Base-by-base conservation (phyloP, 371 early-diverging fungal genomes). In the Vairimorpha ceranae region DNA sequence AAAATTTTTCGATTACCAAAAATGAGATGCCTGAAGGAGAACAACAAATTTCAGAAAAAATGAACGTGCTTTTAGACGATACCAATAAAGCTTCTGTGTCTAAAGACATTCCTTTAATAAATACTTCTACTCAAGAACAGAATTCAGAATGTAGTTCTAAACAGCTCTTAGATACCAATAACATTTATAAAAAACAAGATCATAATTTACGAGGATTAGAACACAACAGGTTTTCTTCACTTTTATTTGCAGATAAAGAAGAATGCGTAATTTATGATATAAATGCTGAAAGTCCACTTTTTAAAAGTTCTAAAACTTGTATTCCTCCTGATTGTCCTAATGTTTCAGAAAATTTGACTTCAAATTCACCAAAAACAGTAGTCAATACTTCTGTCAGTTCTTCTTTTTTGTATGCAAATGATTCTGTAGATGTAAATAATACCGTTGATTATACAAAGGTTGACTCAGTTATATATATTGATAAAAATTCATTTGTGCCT, bases 381-480 rank as follows among this genome's bases (percentile, higher is more conserved):
- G 35, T 35, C 30, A 60, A 56, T 25, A 35, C 32, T 32, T 6
- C 32, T 10, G 14, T 60, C 1, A 60, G 60, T 35, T 60, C 60
- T 32, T 60, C 60, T 1, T 60, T 60, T 33, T 60, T 60, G 19
- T 60, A 60, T 60, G 30, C 60, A 10, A 56, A 25, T 21, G 63
- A 61, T n/a, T 32, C n/a, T 19, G 33, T 19, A 32, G 19, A n/a
- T 23, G 12, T 21, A 6, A 17, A 36, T 0, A 38, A 17, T 36
- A 17, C 25, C 29, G 61, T 1, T 2, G 72, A 72, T 38, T 72
- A 56, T 56, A 72, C 72, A 6, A 54, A 30, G 32, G 65, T 72
- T 14, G 72, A 72, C 25, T 64, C 64, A 15, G 27, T 54, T 33
- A 54, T 72, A 23, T 51, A 64, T 17, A 58, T 65, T 7, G 61